These are phyloP conservation scores for Crithidia thermophila DNA, from an alignment of 208 protist genomes.

Conservation along the genomic window DNA sequence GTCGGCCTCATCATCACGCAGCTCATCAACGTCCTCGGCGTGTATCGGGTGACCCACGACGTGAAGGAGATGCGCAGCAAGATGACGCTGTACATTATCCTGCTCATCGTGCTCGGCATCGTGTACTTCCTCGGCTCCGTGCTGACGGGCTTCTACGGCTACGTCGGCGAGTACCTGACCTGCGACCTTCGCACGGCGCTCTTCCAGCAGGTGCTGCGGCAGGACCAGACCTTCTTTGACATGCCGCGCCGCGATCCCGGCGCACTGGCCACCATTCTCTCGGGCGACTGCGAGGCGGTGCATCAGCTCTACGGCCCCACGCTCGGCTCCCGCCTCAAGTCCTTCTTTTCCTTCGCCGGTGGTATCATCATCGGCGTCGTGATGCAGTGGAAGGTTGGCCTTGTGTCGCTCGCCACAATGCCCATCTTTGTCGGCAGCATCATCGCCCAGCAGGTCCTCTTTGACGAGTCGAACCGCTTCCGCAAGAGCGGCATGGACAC, in stretches of 20 bases:
- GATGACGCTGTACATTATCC: slow-evolving; percentile 43
- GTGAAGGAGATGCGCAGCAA: slow-evolving; percentile 25
- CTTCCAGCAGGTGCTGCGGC: slow-evolving; percentile 71
- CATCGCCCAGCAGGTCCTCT: slow-evolving; percentile 52
- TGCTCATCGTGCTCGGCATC: slow-evolving; percentile 53
- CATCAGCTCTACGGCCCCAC: slow-evolving; percentile 79
- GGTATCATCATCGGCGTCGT: slow-evolving; percentile 65
- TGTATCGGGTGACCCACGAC: slow-evolving; percentile 39
- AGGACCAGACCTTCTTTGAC: slow-evolving; percentile 90
- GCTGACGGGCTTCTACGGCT: slow-evolving; percentile 71
- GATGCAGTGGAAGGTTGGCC: slow-evolving; percentile 76
- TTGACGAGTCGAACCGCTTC: slow-evolving; percentile 38
- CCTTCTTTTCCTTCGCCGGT: slow-evolving; percentile 43
- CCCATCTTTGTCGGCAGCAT: slow-evolving; percentile 50
- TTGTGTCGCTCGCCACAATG: slow-evolving; percentile 59
- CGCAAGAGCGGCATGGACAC: slow-evolving; percentile 49
- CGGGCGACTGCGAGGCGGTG: slow-evolving; percentile 80
- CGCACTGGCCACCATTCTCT: slow-evolving; percentile 60
- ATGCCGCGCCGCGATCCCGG: slow-evolving; percentile 72
- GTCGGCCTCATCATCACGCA: slow-evolving; percentile 50
- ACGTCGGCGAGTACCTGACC: slow-evolving; percentile 77
- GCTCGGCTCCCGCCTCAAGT: slow-evolving; percentile 62
- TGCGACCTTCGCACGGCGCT: slow-evolving; percentile 59
- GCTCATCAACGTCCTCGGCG: slow-evolving; percentile 48
- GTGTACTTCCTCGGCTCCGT: slow-evolving; percentile 42